phyloP scores from a whole-genome alignment of 1,284 basidiomycete species.

The Sporisorium exsertum region DNA sequence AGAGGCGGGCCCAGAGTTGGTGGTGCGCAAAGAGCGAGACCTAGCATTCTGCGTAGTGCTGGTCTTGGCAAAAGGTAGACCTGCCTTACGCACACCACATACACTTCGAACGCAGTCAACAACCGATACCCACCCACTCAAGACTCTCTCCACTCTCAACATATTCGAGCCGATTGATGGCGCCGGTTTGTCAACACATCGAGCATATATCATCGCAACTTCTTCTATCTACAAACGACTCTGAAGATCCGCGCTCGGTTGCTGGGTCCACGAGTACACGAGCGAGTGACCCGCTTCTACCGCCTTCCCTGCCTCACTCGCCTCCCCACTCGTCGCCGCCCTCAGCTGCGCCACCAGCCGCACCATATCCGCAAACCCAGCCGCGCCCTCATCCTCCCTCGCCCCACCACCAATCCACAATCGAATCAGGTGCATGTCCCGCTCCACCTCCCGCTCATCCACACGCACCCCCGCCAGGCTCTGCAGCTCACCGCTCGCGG shows the following conservation, averaged over 20 bases:
- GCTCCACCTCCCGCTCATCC: conserved; percentile 11
- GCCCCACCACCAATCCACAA: conserved; percentile 40
- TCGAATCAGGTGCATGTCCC: conserved; percentile 31
- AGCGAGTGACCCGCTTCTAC: conserved; percentile 31
- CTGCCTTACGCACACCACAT: background rate
- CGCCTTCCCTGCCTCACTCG: conserved; percentile 8
- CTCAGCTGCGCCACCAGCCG: conserved; percentile 31
- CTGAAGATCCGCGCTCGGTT: background rate
- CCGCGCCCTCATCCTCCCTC: conserved; percentile 12
- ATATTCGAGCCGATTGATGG: background rate
- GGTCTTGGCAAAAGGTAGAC: conserved; percentile 26
- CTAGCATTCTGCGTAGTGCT: conserved; percentile 19
- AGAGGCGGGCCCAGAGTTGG: background rate
- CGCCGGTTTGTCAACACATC: background rate
- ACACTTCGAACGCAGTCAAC: background rate
- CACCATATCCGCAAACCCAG: conserved; percentile 35
- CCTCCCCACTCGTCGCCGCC: conserved; percentile 8
- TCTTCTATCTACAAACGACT: conserved; percentile 21
- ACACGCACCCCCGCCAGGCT: conserved; percentile 16
- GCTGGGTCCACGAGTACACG: conserved; percentile 36
- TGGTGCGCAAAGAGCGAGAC: background rate
- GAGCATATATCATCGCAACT: background rate
- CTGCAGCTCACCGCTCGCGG: conserved; percentile 16
- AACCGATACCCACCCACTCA: conserved; percentile 17
- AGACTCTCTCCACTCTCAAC: background rate